Conservation (phyloP, 2,329 filamentous ascomycete species). For the Ceratocystis eucalypticola region DNA sequence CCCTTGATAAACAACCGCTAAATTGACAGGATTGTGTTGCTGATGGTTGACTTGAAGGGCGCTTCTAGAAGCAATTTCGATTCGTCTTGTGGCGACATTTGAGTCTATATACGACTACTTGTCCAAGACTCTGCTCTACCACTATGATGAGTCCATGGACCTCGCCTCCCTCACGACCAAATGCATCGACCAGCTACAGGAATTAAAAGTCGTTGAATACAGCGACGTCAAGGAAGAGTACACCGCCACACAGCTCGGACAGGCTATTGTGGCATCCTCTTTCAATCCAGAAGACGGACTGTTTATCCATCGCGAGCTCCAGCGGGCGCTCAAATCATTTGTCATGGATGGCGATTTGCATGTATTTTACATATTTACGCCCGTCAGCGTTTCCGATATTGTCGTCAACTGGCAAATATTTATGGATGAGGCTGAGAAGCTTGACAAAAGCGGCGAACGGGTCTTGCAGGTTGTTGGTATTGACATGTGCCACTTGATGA, state of each 20-base stretch:
- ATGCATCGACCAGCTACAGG: constrained; percentile 44
- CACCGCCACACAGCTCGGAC: constrained; percentile 50
- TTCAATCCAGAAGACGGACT: constrained; percentile 62
- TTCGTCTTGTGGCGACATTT: constrained; percentile 50
- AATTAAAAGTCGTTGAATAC: constrained; percentile 40
- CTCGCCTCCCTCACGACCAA: constrained; percentile 42
- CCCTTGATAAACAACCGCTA: background rate
- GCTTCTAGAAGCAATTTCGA: constrained; percentile 56
- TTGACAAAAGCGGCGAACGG: constrained; percentile 58
- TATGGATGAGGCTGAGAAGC: constrained; percentile 52
- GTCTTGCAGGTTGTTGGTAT: constrained; percentile 56
- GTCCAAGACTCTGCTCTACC: constrained; percentile 50
- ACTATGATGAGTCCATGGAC: constrained; percentile 37
- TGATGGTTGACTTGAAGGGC: constrained; percentile 35
- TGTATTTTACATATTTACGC: constrained; percentile 63
- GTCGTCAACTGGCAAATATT: constrained; percentile 60
- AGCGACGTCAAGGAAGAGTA: constrained; percentile 34
- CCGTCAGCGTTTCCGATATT: constrained; percentile 41
- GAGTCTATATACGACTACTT: constrained; percentile 56
- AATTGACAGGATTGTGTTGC: background rate
- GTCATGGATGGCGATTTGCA: constrained; percentile 75
- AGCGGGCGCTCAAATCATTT: constrained; percentile 53
- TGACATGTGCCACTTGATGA: constrained; percentile 52
- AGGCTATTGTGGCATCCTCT: constrained; percentile 57
- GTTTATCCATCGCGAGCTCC: constrained; percentile 57